These are phyloP conservation scores for Nicotiana tomentosiformis DNA, from an alignment of 257 asterid genomes.

Conservation along the genomic window DNA sequence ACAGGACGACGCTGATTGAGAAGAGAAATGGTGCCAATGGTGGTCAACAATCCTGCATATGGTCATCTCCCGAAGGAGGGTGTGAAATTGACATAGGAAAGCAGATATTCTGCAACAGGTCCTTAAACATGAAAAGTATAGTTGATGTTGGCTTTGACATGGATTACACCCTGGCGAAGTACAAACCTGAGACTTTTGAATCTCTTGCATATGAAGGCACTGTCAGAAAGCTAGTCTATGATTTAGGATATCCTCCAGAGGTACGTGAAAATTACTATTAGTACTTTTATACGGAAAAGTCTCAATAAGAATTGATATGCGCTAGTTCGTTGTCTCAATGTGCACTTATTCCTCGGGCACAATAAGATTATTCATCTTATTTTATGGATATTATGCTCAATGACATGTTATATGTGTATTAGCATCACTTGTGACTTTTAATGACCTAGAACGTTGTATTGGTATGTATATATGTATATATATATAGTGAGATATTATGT, in stretches of 20 bases:
- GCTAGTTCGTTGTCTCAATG: neutral
- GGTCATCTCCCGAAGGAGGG: slow-evolving; percentile 88
- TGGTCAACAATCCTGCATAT: slow-evolving; percentile 42
- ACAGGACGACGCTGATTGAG: slow-evolving; percentile 33
- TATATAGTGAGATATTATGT: neutral
- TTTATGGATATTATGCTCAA: neutral
- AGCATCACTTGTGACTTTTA: neutral
- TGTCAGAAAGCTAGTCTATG: slow-evolving; percentile 75
- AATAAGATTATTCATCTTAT: neutral
- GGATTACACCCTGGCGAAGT: slow-evolving; percentile 96
- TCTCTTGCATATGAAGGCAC: slow-evolving; percentile 91
- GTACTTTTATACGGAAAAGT: neutral
- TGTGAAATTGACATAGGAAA: slow-evolving; percentile 55
- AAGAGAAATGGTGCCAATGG: slow-evolving; percentile 25
- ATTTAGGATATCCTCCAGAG: slow-evolving; percentile 87
- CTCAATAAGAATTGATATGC: neutral
- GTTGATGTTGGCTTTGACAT: slow-evolving; percentile 96
- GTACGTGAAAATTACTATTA: slow-evolving; percentile 28
- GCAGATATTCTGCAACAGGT: slow-evolving; percentile 86
- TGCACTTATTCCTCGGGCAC: neutral
- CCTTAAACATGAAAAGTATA: slow-evolving; percentile 81
- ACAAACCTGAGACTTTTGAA: slow-evolving; percentile 94
- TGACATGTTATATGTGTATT: neutral
- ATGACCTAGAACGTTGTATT: neutral
- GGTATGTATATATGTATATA: neutral